Conservation (phyloP, 2,329 filamentous ascomycete species). For the Blumeria hordei region DNA sequence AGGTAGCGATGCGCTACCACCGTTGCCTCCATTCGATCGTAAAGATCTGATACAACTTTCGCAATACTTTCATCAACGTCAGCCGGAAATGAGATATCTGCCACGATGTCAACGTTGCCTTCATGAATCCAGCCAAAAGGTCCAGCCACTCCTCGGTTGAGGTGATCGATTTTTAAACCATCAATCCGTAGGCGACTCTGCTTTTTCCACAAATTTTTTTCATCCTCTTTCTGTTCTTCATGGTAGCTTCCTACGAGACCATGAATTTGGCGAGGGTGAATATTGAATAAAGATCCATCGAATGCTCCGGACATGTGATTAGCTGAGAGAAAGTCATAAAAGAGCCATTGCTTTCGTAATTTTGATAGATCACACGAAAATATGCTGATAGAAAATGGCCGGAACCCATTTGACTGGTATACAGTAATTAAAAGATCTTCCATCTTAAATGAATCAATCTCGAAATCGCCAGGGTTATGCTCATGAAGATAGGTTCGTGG, state of each 20-base stretch:
- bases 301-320: constrained; percentile 92
- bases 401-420: constrained; percentile 71
- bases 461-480: constrained; percentile 80
- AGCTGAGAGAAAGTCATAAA: constrained; percentile 89
- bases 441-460: constrained; percentile 90
- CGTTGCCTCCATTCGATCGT: constrained; percentile 82
- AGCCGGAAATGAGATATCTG: constrained; percentile 81
- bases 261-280: constrained; percentile 81
- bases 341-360: constrained; percentile 84
- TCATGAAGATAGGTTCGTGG: constrained; percentile 72
- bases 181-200: constrained; percentile 83
- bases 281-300: constrained; percentile 89
- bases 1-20: constrained; percentile 55
- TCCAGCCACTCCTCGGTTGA: constrained; percentile 79
- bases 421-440: constrained; percentile 81
- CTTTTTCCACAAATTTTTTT: constrained; percentile 71
- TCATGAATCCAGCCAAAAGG: constrained; percentile 97
- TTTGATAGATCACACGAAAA: constrained; percentile 88
- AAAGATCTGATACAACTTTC: constrained; percentile 92
- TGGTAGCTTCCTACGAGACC: constrained; percentile 43
- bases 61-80: constrained; percentile 73
- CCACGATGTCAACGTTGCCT: constrained; percentile 87
- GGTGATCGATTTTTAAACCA: constrained; percentile 78
- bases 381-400: constrained; percentile 89
- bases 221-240: constrained; percentile 30